A percentile compares a stretch with the other conserved stretches of the same genome.
These are phyloP conservation scores for Solanum lignicaule DNA, from an alignment of 257 asterid species.

Conservation along the genomic window DNA sequence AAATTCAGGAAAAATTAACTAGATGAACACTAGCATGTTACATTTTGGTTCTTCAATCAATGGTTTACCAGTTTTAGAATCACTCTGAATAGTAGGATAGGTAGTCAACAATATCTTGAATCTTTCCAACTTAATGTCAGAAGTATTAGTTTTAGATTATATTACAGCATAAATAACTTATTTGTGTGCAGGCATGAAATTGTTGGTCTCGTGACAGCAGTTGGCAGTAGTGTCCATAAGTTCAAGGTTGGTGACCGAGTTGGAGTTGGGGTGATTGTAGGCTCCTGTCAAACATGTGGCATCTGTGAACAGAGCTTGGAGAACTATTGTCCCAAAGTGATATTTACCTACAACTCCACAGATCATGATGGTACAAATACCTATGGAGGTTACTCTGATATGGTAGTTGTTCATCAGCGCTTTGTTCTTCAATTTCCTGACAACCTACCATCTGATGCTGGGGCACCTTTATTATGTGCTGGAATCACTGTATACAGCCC, in stretches of 20 bases:
- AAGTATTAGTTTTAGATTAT: neutral
- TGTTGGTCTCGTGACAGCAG: slow-evolving; percentile 41
- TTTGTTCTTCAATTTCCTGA: slow-evolving; percentile 50
- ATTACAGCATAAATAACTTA: too few relatives aligned
- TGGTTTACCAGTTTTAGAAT: neutral
- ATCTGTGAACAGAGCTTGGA: slow-evolving; percentile 41
- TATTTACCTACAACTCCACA: slow-evolving; percentile 30
- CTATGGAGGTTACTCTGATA: slow-evolving; percentile 62
- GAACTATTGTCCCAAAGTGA: slow-evolving; percentile 39
- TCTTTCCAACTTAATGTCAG: neutral
- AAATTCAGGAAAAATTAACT: neutral
- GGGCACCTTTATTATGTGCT: slow-evolving; percentile 60
- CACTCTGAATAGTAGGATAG: neutral
- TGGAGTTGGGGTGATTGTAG: slow-evolving; percentile 59
- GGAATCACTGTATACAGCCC: slow-evolving; percentile 67
- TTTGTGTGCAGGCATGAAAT: slow-evolving; percentile 51
- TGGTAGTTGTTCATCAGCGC: slow-evolving; percentile 39
- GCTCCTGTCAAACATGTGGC: slow-evolving; percentile 45
- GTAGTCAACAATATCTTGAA: neutral
- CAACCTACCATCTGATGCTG: slow-evolving; percentile 34
- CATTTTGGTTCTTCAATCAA: neutral
- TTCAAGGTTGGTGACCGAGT: slow-evolving; percentile 49
- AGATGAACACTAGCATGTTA: neutral
- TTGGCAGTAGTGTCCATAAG: slow-evolving; percentile 34
- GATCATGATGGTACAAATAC: slow-evolving; percentile 43